A percentile compares a stretch with the other conserved stretches of the same genome.
Evolutionary conservation across 1,139 yeast species (phyloP).

Genomic region (Taiozyma sp.): DNA sequence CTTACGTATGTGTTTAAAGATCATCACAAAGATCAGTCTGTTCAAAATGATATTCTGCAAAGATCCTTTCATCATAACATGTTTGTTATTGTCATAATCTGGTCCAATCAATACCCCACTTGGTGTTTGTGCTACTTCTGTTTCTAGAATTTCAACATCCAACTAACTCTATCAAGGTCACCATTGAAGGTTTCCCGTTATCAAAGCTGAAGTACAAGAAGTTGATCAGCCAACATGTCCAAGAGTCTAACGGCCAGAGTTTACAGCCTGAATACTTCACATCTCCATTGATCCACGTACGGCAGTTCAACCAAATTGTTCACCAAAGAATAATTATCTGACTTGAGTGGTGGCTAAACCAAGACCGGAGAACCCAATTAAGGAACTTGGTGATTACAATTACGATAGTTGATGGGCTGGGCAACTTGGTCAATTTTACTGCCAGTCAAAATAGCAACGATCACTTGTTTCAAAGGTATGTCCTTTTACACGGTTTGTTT

Average conservation of each 20-base stretch:
- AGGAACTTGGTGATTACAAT: slow-evolving; percentile 53
- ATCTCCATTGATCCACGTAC: slow-evolving; percentile 27
- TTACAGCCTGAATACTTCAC: slow-evolving; percentile 42
- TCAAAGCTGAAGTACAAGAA: slow-evolving; percentile 58
- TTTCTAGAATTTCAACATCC: slow-evolving; percentile 24
- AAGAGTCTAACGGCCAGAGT: slow-evolving; percentile 39
- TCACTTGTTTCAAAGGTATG: slow-evolving; percentile 37
- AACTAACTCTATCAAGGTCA: slow-evolving; percentile 47
- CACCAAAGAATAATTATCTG: slow-evolving; percentile 29
- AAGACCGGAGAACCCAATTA: slow-evolving; percentile 40
- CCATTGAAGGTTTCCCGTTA: slow-evolving; percentile 74
- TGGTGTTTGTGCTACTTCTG: slow-evolving; percentile 99
- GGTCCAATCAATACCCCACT: slow-evolving; percentile 99
- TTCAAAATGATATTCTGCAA: slow-evolving; percentile 95
- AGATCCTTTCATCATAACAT: slow-evolving; percentile 70
- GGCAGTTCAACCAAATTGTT: slow-evolving; percentile 20
- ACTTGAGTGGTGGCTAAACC: slow-evolving; percentile 50
- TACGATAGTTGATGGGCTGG: slow-evolving; percentile 74
- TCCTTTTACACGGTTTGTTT: slow-evolving; percentile 48
- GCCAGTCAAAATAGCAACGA: slow-evolving; percentile 26
- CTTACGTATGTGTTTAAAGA: slow-evolving; percentile 96
- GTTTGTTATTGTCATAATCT: slow-evolving; percentile 91
- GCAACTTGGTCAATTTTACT: slow-evolving; percentile 58
- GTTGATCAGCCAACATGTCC: slow-evolving; percentile 46
- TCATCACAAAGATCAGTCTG: slow-evolving; percentile 87